phyloP scores from a whole-genome alignment of 768 basidiomycete species.

The Leucosporidium creatinivorum region DNA sequence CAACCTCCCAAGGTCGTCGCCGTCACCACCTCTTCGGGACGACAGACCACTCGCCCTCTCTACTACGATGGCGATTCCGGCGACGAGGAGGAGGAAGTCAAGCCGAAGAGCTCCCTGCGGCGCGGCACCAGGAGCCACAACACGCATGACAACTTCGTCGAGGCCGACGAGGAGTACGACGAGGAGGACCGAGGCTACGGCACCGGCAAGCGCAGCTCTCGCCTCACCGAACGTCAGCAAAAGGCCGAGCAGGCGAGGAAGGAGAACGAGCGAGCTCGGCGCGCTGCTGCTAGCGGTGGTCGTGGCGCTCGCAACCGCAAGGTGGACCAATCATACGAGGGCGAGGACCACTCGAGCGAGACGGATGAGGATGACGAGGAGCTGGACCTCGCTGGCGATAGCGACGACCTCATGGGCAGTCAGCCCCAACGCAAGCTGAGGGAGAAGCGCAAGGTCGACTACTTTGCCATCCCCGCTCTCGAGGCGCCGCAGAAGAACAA shows the following conservation, averaged over 20 bases:
- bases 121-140: not conserved
- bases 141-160: slow-evolving; percentile 5
- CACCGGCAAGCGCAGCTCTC: not conserved
- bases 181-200: slow-evolving; percentile 1
- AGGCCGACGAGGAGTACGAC: slow-evolving; percentile 10
- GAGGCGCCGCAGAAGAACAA: slow-evolving; percentile 21
- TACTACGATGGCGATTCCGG: not conserved
- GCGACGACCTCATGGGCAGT: slow-evolving; percentile 4
- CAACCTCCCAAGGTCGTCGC: not conserved
- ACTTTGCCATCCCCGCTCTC: slow-evolving; percentile 19
- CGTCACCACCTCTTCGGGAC: not conserved
- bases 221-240: not conserved
- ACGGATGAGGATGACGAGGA: slow-evolving; percentile 19
- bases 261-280: not conserved
- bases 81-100: slow-evolving; percentile 4
- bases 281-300: not conserved
- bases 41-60: not conserved
- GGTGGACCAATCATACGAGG: slow-evolving; percentile 11
- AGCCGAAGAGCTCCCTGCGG: not conserved
- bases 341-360: slow-evolving; percentile 17
- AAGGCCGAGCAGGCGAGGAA: not conserved
- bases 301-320: not conserved
- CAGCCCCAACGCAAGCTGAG: slow-evolving; percentile 8
- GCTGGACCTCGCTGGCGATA: slow-evolving; percentile 8
- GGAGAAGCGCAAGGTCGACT: slow-evolving; percentile 31